These are phyloP conservation scores for Sclerotinia glacialis DNA, from an alignment of 2,329 filamentous ascomycete species.

Conservation along the genomic window DNA sequence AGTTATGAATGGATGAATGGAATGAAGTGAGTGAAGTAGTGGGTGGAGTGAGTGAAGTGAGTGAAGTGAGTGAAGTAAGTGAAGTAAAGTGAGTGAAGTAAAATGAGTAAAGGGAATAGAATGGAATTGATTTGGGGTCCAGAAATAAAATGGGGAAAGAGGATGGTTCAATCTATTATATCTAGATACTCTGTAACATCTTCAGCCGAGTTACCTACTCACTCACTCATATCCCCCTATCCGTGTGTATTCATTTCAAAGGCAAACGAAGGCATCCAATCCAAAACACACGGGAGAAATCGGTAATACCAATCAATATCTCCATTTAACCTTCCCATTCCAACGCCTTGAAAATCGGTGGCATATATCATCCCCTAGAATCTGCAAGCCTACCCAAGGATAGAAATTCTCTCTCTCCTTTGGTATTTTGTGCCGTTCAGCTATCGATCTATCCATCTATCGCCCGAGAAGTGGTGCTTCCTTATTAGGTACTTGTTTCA, in stretches of 20 bases:
- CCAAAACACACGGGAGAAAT: neutral
- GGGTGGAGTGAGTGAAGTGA: neutral
- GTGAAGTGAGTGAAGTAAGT: neutral
- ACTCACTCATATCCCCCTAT: neutral
- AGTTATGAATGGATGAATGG: neutral
- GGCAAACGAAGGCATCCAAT: slow-evolving; percentile 14
- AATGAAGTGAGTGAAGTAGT: neutral
- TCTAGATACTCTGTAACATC: too few species aligned
- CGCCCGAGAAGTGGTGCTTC: neutral
- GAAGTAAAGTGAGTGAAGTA: neutral
- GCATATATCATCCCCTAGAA: neutral
- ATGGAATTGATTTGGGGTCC: neutral
- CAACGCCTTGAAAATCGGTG: neutral
- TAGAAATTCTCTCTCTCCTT: neutral
- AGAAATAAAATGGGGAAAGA: neutral
- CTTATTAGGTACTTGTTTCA: neutral
- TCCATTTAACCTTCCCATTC: neutral
- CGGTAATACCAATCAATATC: neutral
- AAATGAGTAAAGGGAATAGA: neutral
- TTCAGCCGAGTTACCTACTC: too few species aligned
- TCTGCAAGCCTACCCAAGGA: neutral
- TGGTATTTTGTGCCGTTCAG: neutral
- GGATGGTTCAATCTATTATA: neutral
- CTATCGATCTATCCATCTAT: neutral
- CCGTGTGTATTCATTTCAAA: slow-evolving; percentile 1